phyloP scores from a whole-genome alignment of 257 asterid species.

The Gynochthodes officinalis region DNA sequence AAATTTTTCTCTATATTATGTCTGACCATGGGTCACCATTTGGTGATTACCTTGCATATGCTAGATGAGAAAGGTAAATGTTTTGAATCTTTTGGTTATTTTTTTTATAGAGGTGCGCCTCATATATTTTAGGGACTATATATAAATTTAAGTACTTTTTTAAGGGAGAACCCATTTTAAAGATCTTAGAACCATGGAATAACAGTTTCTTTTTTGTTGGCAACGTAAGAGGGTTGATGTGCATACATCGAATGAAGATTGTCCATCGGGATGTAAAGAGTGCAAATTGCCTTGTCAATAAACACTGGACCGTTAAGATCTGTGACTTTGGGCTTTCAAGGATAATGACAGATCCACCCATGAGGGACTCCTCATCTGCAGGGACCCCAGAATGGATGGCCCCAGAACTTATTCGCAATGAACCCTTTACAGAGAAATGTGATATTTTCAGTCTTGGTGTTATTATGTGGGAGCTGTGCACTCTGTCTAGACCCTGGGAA shows the following conservation, averaged over 20 bases:
- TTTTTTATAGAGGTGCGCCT: neutral
- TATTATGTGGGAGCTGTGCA: conserved; percentile 95
- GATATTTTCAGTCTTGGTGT: conserved; percentile 97
- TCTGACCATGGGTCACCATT: neutral
- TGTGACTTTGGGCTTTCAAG: conserved; percentile 99
- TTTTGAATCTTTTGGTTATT: neutral
- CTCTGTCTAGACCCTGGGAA: conserved; percentile 88
- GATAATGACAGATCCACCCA: conserved; percentile 53
- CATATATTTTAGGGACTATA: neutral
- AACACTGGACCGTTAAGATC: conserved; percentile 91
- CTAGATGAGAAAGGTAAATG: neutral
- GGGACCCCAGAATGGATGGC: conserved; percentile 99
- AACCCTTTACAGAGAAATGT: conserved; percentile 88
- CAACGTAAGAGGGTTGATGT: conserved; percentile 85
- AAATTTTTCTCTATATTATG: neutral
- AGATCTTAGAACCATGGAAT: neutral
- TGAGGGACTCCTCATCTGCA: conserved; percentile 72
- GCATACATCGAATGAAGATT: conserved; percentile 96
- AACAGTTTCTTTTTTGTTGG: conserved; percentile 21
- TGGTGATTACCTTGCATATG: neutral
- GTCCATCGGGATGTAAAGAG: conserved; percentile 90
- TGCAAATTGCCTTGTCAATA: conserved; percentile 90
- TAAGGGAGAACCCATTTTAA: neutral
- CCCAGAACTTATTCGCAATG: conserved; percentile 89
- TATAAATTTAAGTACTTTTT: neutral